These are phyloP conservation scores for Rhipidocladum racemiflorum DNA, from an alignment of 176 grass and related monocot species.

Conservation along the genomic window DNA sequence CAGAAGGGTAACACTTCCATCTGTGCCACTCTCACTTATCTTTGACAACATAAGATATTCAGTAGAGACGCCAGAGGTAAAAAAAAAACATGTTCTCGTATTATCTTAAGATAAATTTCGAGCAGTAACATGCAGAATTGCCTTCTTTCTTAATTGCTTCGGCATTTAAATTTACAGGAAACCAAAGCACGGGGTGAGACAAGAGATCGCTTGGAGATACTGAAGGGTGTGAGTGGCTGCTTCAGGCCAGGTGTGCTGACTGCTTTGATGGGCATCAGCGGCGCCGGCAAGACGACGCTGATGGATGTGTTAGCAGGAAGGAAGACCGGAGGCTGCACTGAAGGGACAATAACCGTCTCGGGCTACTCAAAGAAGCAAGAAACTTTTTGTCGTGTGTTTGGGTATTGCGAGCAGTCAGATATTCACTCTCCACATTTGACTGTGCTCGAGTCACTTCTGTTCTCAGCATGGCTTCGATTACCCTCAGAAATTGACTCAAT, in stretches of 20 bases:
- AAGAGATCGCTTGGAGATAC: constrained; percentile 53
- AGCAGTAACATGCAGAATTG: neutral
- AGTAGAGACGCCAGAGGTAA: constrained; percentile 92
- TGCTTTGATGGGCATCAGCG: constrained; percentile 92
- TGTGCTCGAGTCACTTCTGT: constrained; percentile 73
- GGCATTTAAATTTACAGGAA: constrained; percentile 51
- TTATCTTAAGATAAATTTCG: neutral
- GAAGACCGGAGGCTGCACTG: constrained; percentile 81
- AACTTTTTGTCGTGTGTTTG: constrained; percentile 84
- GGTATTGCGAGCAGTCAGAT: constrained; percentile 89
- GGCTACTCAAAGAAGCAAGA: constrained; percentile 91
- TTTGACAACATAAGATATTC: constrained; percentile 83
- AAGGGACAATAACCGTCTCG: constrained; percentile 75
- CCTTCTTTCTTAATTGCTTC: neutral
- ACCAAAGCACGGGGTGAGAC: constrained; percentile 78
- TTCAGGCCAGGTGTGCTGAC: constrained; percentile 93
- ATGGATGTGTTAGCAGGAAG: constrained; percentile 98
- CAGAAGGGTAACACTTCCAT: constrained; percentile 53
- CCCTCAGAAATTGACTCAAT: constrained; percentile 61
- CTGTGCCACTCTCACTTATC: constrained; percentile 68
- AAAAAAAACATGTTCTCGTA: neutral
- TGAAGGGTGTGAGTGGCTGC: constrained; percentile 80
- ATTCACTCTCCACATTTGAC: constrained; percentile 93
- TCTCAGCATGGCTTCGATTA: constrained; percentile 90
- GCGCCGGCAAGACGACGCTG: constrained; percentile 87